Conservation (phyloP, 805 yeast species). For the Candida ovalis region DNA sequence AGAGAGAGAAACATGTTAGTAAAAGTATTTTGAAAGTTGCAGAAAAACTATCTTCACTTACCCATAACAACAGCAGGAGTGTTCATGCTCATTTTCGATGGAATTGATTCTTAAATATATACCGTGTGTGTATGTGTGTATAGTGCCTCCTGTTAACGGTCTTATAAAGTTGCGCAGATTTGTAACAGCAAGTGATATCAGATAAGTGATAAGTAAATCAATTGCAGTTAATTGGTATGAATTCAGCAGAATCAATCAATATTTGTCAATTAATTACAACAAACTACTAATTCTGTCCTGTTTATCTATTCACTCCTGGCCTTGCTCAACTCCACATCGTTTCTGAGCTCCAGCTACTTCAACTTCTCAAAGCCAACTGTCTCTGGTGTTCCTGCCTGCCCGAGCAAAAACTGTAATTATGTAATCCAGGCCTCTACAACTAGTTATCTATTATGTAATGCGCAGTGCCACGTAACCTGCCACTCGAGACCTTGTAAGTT, state of each 20-base stretch:
- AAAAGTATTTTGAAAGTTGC: conserved; percentile 1
- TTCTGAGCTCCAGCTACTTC: too few species aligned
- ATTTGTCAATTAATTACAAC: neutral
- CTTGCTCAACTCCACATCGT: too few species aligned
- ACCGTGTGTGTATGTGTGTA: neutral
- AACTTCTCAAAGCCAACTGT: too few species aligned
- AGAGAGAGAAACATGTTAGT: conserved; percentile 4
- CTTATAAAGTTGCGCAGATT: neutral
- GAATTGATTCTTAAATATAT: neutral
- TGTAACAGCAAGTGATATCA: neutral
- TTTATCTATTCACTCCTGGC: neutral
- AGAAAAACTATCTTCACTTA: conserved; percentile 38
- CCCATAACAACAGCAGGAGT: conserved; percentile 97
- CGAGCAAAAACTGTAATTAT: too few species aligned
- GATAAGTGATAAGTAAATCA: neutral
- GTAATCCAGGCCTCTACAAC: neutral
- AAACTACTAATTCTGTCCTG: neutral
- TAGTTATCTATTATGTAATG: neutral
- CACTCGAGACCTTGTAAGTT: too few species aligned
- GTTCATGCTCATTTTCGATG: conserved; percentile 49
- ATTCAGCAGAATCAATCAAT: neutral
- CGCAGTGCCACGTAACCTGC: neutral
- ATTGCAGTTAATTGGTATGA: neutral
- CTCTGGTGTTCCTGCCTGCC: too few species aligned
- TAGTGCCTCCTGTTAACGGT: neutral